These are phyloP conservation scores for Glycine soja DNA, from an alignment of 306 rosid species.

Conservation along the genomic window DNA sequence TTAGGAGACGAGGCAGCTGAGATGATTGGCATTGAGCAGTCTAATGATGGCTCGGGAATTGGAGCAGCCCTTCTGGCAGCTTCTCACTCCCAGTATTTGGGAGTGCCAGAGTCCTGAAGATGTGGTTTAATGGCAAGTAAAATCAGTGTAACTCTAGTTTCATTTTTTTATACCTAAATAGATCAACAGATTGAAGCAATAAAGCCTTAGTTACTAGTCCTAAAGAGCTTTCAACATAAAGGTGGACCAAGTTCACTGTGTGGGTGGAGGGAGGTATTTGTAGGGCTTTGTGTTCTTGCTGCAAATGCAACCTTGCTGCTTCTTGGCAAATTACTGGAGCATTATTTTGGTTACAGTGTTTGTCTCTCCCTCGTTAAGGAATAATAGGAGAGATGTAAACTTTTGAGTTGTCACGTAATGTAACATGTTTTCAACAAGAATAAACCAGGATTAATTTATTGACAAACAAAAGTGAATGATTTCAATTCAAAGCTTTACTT, in stretches of 20 bases:
- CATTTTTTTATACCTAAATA: conserved; percentile 51
- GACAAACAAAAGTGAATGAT: not conserved
- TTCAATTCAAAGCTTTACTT: conserved; percentile 20
- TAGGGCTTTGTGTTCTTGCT: conserved; percentile 41
- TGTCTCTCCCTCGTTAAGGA: conserved; percentile 50
- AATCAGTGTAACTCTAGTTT: conserved; percentile 31
- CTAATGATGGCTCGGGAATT: conserved; percentile 91
- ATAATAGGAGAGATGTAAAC: conserved; percentile 55
- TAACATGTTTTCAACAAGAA: conserved; percentile 47
- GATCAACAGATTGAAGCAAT: conserved; percentile 47
- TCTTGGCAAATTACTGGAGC: conserved; percentile 5
- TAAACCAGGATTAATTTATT: conserved; percentile 48
- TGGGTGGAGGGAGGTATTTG: not conserved
- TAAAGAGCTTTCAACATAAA: conserved; percentile 42
- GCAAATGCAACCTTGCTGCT: not conserved
- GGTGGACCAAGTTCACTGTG: conserved; percentile 37
- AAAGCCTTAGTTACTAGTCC: conserved; percentile 50
- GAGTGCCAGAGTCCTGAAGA: conserved; percentile 52
- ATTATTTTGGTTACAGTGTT: conserved; percentile 40
- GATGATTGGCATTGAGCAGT: conserved; percentile 65
- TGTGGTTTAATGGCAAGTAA: no score
- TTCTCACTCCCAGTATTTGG: conserved; percentile 86
- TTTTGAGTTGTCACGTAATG: conserved; percentile 43
- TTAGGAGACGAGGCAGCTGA: conserved; percentile 76
- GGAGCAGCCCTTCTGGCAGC: conserved; percentile 99